A percentile compares a stretch with the other conserved stretches of the same genome.
Conservation (phyloP, 768 basidiomycete genomes). For the Mycena pura region DNA sequence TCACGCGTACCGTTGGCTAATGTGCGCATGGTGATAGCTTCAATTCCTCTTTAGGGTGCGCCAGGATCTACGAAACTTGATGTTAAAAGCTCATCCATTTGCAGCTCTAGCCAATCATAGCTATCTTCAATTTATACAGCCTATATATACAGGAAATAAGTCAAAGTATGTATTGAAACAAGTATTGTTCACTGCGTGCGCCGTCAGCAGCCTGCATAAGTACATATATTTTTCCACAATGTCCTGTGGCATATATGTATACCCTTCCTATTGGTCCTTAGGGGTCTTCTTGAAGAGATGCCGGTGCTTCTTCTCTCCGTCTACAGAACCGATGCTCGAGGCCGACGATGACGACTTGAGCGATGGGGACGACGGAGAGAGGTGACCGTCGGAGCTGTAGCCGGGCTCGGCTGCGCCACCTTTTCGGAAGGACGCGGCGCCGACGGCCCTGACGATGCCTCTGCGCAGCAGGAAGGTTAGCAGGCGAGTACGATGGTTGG, state of each 20-base stretch:
- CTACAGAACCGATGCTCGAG: constrained; percentile 30
- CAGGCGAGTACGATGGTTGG: too few relatives aligned
- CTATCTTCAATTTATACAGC: background rate
- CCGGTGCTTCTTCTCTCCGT: constrained; percentile 38
- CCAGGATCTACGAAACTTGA: background rate
- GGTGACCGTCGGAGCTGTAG: constrained; percentile 3
- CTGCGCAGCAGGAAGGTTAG: too few relatives aligned
- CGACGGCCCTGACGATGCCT: constrained; percentile 59
- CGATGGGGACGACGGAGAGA: constrained; percentile 20
- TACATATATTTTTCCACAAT: background rate
- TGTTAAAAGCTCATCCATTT: too few relatives aligned
- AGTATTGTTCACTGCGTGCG: background rate
- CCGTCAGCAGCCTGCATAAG: background rate
- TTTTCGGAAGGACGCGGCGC: constrained; percentile 51
- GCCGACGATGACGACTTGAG: constrained; percentile 33
- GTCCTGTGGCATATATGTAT: background rate
- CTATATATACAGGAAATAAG: background rate
- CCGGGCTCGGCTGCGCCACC: constrained; percentile 21
- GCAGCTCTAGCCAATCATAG: constrained; percentile 6
- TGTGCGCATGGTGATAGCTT: constrained; percentile 42
- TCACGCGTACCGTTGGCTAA: constrained; percentile 18
- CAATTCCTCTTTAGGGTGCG: constrained; percentile 65
- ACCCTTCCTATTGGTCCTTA: background rate
- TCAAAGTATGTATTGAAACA: constrained; percentile 1
- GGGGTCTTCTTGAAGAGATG: constrained; percentile 11